A percentile compares a stretch with the other conserved stretches of the same genome.
Conservation (phyloP, 179 eudicot genomes). For the Patellifolia procumbens region DNA sequence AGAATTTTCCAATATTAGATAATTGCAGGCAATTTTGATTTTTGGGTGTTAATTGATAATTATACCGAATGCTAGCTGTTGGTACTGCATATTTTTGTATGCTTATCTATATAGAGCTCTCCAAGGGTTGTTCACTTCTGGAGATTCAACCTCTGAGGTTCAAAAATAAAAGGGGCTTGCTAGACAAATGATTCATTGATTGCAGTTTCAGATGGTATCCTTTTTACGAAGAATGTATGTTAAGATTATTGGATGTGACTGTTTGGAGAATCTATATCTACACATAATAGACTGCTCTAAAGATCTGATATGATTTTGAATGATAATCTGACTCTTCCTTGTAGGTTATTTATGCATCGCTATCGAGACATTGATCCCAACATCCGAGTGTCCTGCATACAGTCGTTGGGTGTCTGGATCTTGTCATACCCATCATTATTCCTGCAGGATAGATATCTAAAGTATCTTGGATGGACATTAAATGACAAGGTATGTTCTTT, state of each 20-base stretch:
- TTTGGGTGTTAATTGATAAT: background rate
- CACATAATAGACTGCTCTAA: background rate
- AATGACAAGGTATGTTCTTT: slow-evolving; percentile 80
- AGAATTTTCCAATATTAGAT: too few species aligned
- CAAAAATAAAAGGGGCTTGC: background rate
- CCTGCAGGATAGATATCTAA: slow-evolving; percentile 91
- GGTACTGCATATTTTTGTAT: background rate
- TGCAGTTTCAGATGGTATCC: background rate
- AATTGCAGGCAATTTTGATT: too few species aligned
- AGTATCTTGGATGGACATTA: slow-evolving; percentile 98
- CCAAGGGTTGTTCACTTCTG: background rate
- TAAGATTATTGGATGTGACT: background rate
- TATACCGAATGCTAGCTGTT: background rate
- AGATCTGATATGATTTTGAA: background rate
- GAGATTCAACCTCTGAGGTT: background rate
- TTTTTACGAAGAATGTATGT: background rate
- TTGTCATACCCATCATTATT: slow-evolving; percentile 89
- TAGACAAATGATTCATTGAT: background rate
- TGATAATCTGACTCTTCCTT: slow-evolving; percentile 25
- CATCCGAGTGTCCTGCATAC: slow-evolving; percentile 87
- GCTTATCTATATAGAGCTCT: background rate
- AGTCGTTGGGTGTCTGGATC: slow-evolving; percentile 90
- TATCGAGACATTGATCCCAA: slow-evolving; percentile 94
- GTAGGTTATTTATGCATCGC: slow-evolving; percentile 95
- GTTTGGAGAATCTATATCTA: slow-evolving; percentile 11